These are phyloP conservation scores for Phytopythium cucurbitacearum DNA, from an alignment of 352 stramenopile species.

Conservation along the genomic window DNA sequence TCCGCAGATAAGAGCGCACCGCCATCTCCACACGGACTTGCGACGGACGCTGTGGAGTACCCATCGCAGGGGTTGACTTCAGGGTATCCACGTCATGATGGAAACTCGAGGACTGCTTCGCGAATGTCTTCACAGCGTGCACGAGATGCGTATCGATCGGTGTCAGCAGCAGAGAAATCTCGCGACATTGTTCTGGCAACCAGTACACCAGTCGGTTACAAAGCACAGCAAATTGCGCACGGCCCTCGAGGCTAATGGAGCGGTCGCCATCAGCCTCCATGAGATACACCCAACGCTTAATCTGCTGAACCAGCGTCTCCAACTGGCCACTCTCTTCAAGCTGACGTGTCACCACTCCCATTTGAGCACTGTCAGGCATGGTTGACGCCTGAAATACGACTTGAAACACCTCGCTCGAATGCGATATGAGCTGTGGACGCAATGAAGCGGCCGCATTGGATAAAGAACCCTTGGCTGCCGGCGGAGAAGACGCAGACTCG, in stretches of 20 bases:
- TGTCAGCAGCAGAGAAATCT: constrained; percentile 22
- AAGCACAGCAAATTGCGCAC: constrained; percentile 27
- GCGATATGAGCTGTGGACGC: constrained; percentile 15
- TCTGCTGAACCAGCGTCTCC: constrained; percentile 25
- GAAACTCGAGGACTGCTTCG: constrained; percentile 17
- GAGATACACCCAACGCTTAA: constrained; percentile 35
- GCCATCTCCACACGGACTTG: constrained; percentile 32
- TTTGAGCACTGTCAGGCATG: constrained; percentile 17
- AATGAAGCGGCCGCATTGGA: too few species aligned
- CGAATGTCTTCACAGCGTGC: constrained; percentile 22
- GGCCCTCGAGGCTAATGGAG: constrained; percentile 36
- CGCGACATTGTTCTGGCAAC: constrained; percentile 32
- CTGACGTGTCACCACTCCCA: constrained; percentile 13
- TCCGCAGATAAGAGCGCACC: constrained; percentile 24
- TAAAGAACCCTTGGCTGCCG: background rate
- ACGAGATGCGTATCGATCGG: constrained; percentile 28
- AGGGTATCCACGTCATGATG: background rate
- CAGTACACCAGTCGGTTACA: constrained; percentile 40
- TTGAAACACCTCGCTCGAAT: constrained; percentile 24
- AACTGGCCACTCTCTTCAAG: constrained; percentile 18
- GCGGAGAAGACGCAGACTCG: background rate
- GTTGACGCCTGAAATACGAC: constrained; percentile 25
- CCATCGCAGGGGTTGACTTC: background rate
- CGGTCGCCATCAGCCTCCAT: constrained; percentile 18
- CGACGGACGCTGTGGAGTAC: constrained; percentile 6